Conservation (phyloP, 441 rosid species). For the Erysimum cheiri region DNA sequence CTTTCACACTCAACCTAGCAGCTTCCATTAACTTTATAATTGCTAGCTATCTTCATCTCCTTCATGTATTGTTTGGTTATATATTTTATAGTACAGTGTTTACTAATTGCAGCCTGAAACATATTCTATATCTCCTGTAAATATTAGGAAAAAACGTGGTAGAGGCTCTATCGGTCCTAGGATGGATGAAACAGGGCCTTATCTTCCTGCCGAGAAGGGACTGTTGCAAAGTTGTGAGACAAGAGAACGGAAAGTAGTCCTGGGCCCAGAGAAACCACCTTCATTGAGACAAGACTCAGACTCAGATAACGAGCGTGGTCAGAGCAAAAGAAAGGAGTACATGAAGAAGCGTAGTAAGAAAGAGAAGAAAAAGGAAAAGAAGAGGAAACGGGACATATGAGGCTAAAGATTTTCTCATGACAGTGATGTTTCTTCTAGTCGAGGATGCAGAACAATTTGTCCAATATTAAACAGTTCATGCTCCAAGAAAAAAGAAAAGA, state of each 20-base stretch:
- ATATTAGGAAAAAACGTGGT: constrained; percentile 54
- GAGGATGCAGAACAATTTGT: not conserved
- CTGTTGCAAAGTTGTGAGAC: constrained; percentile 27
- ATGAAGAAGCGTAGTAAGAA: constrained; percentile 23
- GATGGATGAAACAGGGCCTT: constrained; percentile 95
- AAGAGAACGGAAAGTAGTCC: constrained; percentile 42
- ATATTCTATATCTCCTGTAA: not conserved
- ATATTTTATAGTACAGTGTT: not conserved
- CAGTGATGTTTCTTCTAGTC: not conserved
- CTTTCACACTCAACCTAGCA: not conserved
- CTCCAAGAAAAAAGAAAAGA: constrained; percentile 17
- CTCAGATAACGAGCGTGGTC: constrained; percentile 32
- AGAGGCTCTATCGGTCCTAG: constrained; percentile 86
- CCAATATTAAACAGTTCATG: not conserved
- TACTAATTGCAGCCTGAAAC: not conserved
- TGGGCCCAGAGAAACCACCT: constrained; percentile 57
- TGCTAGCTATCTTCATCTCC: not conserved
- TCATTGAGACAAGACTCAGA: constrained; percentile 29
- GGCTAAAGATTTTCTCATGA: not conserved
- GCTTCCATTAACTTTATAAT: constrained; percentile 5
- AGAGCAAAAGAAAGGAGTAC: constrained; percentile 14
- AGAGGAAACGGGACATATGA: constrained; percentile 8
- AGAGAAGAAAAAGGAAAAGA: constrained; percentile 26
- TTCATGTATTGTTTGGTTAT: not conserved
- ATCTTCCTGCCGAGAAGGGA: constrained; percentile 45